A percentile compares a stretch with the other conserved stretches of the same genome.
phyloP scores from a whole-genome alignment of 2,329 filamentous ascomycete genomes.

The Beauveria sp. region DNA sequence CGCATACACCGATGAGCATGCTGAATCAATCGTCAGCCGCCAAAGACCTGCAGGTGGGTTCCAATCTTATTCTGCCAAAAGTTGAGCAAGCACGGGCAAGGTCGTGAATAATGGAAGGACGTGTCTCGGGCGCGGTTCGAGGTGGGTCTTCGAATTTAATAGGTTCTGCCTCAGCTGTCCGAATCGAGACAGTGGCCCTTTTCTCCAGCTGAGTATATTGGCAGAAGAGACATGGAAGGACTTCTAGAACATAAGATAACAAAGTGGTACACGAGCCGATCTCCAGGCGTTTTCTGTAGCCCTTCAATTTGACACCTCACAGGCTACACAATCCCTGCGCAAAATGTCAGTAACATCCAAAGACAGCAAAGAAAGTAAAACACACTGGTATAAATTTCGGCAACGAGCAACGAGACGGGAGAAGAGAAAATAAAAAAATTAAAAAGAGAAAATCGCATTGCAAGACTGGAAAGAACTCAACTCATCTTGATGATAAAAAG shows the following conservation, averaged over 20 bases:
- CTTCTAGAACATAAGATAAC: too few species aligned
- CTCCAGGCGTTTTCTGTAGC: too few species aligned
- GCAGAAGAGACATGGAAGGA: neutral
- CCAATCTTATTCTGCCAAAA: neutral
- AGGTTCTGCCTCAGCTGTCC: neutral
- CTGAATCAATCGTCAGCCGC: conserved; percentile 13
- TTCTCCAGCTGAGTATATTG: neutral
- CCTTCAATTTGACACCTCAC: too few species aligned
- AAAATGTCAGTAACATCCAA: too few species aligned
- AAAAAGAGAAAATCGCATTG: neutral
- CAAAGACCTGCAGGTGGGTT: neutral
- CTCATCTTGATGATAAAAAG: neutral
- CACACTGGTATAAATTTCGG: too few species aligned
- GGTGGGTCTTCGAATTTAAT: conserved; percentile 10
- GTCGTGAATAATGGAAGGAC: neutral
- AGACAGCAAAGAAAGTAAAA: too few species aligned
- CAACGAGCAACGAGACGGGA: too few species aligned
- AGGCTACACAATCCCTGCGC: too few species aligned
- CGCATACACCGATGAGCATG: conserved; percentile 74
- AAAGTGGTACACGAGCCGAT: too few species aligned
- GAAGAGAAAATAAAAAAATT: neutral
- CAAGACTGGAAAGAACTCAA: too few species aligned
- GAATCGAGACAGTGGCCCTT: neutral
- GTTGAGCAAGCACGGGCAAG: neutral
- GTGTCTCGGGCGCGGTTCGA: conserved; percentile 6